Evolutionary conservation across 345 rosid species (phyloP).

Genomic region (Populus deltoides): DNA sequence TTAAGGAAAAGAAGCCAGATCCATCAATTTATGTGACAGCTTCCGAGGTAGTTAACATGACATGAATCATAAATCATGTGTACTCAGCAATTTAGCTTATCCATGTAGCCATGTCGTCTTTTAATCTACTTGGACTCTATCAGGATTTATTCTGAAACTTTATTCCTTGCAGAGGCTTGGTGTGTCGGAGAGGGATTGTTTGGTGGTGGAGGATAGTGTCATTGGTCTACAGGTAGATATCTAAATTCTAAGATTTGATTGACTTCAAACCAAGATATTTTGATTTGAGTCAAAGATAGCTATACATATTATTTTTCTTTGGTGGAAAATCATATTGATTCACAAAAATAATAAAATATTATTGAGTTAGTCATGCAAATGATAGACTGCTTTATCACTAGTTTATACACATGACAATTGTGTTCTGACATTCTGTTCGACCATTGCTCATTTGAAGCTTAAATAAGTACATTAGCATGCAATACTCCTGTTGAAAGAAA

Average conservation of each 20-base stretch:
- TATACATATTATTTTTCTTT: too few relatives aligned
- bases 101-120: not conserved
- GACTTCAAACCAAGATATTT: too few relatives aligned
- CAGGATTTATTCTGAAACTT: conserved; percentile 1
- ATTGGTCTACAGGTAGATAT: conserved; percentile 70
- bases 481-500: not conserved
- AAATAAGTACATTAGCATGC: not conserved
- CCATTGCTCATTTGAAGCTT: not conserved
- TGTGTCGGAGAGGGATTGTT: conserved; percentile 67
- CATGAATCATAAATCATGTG: not conserved
- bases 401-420: not conserved
- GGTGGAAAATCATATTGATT: too few relatives aligned
- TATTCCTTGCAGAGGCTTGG: conserved; percentile 57
- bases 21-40: conserved; percentile 84
- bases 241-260: not conserved
- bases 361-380: not conserved
- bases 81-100: not conserved
- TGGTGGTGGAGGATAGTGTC: conserved; percentile 94
- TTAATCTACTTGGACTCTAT: not conserved
- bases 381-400: not conserved
- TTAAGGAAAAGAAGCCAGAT: conserved; percentile 92
- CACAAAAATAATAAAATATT: not conserved
- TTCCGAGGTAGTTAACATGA: conserved; percentile 45
- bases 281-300: too few relatives aligned
- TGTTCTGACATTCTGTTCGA: not conserved